Percentiles rank a stretch among this genome's conserved stretches.
Evolutionary conservation across 2,329 filamentous ascomycete species (phyloP).

Genomic region (Talaromyces sp.): DNA sequence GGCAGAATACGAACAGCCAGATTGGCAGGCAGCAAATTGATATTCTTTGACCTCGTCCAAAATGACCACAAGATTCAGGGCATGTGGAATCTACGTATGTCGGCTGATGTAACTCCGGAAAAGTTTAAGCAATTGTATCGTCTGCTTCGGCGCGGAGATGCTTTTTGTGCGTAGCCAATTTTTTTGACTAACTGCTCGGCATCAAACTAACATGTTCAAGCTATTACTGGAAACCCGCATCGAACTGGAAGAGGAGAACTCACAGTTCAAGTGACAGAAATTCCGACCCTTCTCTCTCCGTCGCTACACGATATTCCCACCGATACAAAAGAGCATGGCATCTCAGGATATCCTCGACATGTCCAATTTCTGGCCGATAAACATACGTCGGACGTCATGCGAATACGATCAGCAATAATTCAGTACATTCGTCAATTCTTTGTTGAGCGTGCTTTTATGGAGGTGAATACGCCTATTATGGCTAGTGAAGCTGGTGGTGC

Average conservation of each 20-base stretch:
- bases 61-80: conserved; percentile 71
- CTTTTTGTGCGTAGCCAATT: conserved; percentile 62
- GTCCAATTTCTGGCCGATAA: conserved; percentile 79
- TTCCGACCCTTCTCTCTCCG: conserved; percentile 73
- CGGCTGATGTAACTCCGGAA: conserved; percentile 37
- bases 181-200: not conserved
- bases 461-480: conserved; percentile 88
- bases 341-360: conserved; percentile 72
- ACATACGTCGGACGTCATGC: conserved; percentile 64
- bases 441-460: conserved; percentile 68
- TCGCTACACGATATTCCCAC: conserved; percentile 76
- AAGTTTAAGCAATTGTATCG: conserved; percentile 60
- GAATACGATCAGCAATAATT: conserved; percentile 71
- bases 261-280: conserved; percentile 63
- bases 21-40: conserved; percentile 69
- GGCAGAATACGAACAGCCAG: conserved; percentile 74
- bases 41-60: conserved; percentile 78
- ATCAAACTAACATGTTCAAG: conserved; percentile 37
- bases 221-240: conserved; percentile 67
- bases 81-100: conserved; percentile 62
- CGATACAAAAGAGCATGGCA: conserved; percentile 66
- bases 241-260: conserved; percentile 71
- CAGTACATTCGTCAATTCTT: conserved; percentile 72
- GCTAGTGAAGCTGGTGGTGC: conserved; percentile 82
- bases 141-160: conserved; percentile 74